phyloP scores from a whole-genome alignment of 108 stramenopile genomes.

The Cyclotella sp. region DNA sequence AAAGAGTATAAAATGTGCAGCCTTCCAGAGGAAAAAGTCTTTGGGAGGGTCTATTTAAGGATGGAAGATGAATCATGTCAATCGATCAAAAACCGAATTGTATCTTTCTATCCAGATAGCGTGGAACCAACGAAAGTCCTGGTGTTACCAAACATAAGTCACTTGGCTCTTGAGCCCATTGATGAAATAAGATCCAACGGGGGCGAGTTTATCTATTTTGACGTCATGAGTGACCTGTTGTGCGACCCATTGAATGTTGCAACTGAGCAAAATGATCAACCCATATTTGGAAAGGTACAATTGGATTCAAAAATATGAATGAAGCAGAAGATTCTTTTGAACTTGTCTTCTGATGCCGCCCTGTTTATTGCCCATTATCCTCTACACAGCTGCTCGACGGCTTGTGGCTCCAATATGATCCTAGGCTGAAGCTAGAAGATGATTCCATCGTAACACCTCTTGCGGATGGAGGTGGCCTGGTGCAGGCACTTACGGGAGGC shows the following conservation, averaged over 20 bases:
- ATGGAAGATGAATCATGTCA: slow-evolving; percentile 43
- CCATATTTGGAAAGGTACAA: slow-evolving; percentile 42
- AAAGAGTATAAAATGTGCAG: slow-evolving; percentile 51
- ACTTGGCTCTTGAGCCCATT: slow-evolving; percentile 34
- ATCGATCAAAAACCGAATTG: slow-evolving; percentile 30
- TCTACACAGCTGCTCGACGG: slow-evolving; percentile 30
- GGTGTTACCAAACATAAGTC: slow-evolving; percentile 30
- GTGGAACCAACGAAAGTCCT: slow-evolving; percentile 39
- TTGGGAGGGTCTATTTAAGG: slow-evolving; percentile 28
- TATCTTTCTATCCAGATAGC: slow-evolving; percentile 31
- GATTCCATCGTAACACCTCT: slow-evolving; percentile 23
- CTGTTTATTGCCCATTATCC: too few relatives aligned
- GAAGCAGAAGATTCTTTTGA: neutral
- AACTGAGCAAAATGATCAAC: slow-evolving; percentile 37
- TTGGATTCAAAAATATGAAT: too few relatives aligned
- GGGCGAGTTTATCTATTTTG: slow-evolving; percentile 32
- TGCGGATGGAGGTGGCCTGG: slow-evolving; percentile 43
- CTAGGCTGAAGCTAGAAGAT: slow-evolving; percentile 30
- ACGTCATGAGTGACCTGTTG: slow-evolving; percentile 33
- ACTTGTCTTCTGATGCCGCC: neutral
- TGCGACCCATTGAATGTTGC: slow-evolving; percentile 46
- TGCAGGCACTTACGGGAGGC: slow-evolving; percentile 27
- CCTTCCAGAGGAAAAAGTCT: slow-evolving; percentile 16
- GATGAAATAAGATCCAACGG: slow-evolving; percentile 30
- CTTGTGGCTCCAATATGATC: slow-evolving; percentile 39